Conservation (phyloP, 495 filamentous ascomycete genomes). For the Penicillium verhagenii region DNA sequence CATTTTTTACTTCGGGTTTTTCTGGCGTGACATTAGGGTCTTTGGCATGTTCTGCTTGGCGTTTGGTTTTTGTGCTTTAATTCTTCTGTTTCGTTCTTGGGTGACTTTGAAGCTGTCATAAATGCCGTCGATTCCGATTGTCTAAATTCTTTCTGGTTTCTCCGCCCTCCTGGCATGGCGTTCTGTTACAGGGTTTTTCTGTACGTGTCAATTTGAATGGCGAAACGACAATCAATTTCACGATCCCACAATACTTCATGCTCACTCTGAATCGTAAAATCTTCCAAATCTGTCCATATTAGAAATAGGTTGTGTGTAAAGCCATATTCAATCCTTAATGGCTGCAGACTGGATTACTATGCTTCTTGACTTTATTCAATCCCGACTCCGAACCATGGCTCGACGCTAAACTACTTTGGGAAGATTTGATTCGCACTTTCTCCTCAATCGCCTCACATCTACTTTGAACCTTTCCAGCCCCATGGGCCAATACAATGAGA, state of each 20-base stretch:
- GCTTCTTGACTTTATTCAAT: not conserved
- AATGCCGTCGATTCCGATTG: conserved; percentile 3
- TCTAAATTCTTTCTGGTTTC: not conserved
- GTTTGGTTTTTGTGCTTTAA: conserved; percentile 19
- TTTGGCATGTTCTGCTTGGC: conserved; percentile 25
- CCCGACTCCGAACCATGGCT: not conserved
- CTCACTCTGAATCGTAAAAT: not conserved
- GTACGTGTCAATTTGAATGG: conserved; percentile 21
- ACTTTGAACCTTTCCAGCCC: not conserved
- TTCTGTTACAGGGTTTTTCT: conserved; percentile 12
- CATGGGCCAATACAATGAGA: conserved; percentile 14
- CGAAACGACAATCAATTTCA: conserved; percentile 16
- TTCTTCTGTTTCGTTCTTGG: conserved; percentile 8
- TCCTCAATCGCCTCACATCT: not conserved
- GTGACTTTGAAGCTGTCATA: conserved; percentile 5
- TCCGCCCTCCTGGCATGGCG: conserved; percentile 10
- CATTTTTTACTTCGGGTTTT: conserved; percentile 6
- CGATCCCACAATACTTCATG: conserved; percentile 4
- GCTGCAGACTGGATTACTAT: not conserved
- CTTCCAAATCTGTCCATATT: too few relatives aligned
- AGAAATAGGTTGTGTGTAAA: too few relatives aligned
- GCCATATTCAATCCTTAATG: too few relatives aligned
- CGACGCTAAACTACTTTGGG: not conserved
- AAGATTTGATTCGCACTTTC: not conserved
- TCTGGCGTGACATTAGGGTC: conserved; percentile 13